phyloP scores from a whole-genome alignment of 805 yeast genomes.

The Candida manassasensis region DNA sequence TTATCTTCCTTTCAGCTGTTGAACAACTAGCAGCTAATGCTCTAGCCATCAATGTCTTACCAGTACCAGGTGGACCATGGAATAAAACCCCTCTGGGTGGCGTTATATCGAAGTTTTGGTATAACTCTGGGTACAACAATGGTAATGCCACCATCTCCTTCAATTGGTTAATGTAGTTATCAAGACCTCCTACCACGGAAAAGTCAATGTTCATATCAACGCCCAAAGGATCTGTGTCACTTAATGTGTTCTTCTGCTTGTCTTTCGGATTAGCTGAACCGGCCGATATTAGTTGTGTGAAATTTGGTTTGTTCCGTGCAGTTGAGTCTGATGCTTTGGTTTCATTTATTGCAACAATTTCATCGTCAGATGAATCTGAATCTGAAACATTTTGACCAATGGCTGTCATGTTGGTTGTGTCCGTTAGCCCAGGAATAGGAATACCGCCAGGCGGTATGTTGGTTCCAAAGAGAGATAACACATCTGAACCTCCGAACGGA shows the following conservation, averaged over 20 bases:
- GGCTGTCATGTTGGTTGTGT: conserved; percentile 22
- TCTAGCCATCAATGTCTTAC: conserved; percentile 96
- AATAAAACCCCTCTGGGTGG: conserved; percentile 97
- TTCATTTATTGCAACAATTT: conserved; percentile 42
- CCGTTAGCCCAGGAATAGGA: conserved; percentile 32
- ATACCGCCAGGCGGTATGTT: conserved; percentile 51
- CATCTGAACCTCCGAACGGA: conserved; percentile 97
- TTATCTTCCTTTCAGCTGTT: conserved; percentile 75
- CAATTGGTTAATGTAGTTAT: conserved; percentile 81
- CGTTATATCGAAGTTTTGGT: conserved; percentile 81
- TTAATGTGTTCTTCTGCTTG: conserved; percentile 56
- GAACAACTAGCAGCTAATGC: conserved; percentile 96
- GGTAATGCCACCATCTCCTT: conserved; percentile 98
- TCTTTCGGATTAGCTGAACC: conserved; percentile 31
- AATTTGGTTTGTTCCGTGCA: conserved; percentile 10
- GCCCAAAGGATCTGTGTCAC: conserved; percentile 92
- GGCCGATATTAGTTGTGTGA: conserved; percentile 29
- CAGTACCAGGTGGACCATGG: conserved; percentile 99
- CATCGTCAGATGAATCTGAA: conserved; percentile 63
- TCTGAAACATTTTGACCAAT: conserved; percentile 38
- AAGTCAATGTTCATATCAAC: conserved; percentile 83
- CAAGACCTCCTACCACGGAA: conserved; percentile 85
- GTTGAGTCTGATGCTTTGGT: conserved; percentile 26
- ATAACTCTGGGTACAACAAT: conserved; percentile 86
- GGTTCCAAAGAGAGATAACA: conserved; percentile 73